Base-by-base conservation (phyloP, 371 early-diverging fungal genomes). In the Circinella umbellata region DNA sequence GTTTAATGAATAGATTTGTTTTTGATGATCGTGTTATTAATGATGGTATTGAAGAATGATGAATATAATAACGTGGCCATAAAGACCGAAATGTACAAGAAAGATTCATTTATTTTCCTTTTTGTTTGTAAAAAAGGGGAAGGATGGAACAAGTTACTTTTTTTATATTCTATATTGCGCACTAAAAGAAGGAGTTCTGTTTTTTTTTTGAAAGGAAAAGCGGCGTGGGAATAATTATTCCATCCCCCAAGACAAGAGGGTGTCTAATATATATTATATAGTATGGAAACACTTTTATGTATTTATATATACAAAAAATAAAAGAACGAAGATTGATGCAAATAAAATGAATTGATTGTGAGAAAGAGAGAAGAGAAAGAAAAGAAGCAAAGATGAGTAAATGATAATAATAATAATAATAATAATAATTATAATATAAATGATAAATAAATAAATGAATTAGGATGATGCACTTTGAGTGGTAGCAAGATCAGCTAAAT, bases 401-500 rank as follows among this genome's bases (percentile, higher is more conserved):
- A 15, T 13, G 51, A 15, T 42, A 42, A 11, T 6, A 11, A 9
- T 42, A 42, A 9, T 42, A 42, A 42, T 11, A 42, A 42, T 42
- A 42, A 42, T 42, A 42, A 42, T 42, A 42, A 42, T 42, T 39
- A n/a, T n/a, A n/a, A 27, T 27, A 27, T 27, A 27, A 27, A 27
- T 27, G 47, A 47, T 47, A 11, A 47, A 35, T 37, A n/a, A 6
- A 36, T 18, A 57, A 57, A 27, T 17, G 57, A 57, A 37, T 18
- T n/a, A 36, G 14, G 38, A 66, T 42, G 38, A 62, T 39, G 55
- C 14, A 42, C 46, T 59, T n/a, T 18, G 61, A 8, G 15, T 47
- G 13, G 70, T 61, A 15, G 70, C 73, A 62, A 77, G 66, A 55
- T 78, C 72, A 39, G 78, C 75, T n/a, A 67, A 66, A 8, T 68